Evolutionary conservation across 345 rosid species (phyloP).

Genomic region (Capsella bursapastoris): DNA sequence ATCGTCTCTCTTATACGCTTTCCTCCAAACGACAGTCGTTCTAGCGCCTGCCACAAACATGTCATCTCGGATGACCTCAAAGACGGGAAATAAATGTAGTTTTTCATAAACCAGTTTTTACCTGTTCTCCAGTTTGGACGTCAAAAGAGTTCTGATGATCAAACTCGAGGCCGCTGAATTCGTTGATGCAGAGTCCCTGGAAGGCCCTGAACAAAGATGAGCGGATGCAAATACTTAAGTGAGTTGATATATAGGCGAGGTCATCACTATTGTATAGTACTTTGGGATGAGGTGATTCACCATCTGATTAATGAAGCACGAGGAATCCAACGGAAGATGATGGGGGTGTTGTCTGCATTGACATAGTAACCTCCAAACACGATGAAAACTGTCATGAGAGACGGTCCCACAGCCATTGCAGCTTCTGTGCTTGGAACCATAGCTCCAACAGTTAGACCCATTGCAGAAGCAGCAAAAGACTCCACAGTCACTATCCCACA

Average conservation of each 20-base stretch:
- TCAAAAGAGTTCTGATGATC: slow-evolving; percentile 81
- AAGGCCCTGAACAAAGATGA: slow-evolving; percentile 74
- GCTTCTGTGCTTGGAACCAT: slow-evolving; percentile 98
- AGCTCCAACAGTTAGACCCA: slow-evolving; percentile 99
- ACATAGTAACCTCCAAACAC: slow-evolving; percentile 95
- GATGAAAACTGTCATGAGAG: slow-evolving; percentile 95
- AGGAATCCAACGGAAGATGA: slow-evolving; percentile 94
- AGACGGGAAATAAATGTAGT: background rate
- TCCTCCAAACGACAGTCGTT: slow-evolving; percentile 78
- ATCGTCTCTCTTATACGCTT: slow-evolving; percentile 68
- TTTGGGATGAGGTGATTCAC: slow-evolving; percentile 47
- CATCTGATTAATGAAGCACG: slow-evolving; percentile 87
- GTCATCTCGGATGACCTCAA: background rate
- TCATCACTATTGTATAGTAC: background rate
- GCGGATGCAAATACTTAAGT: slow-evolving; percentile 2
- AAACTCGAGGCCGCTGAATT: slow-evolving; percentile 82
- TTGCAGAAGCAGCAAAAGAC: slow-evolving; percentile 98
- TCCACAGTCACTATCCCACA: slow-evolving; percentile 92
- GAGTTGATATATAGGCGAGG: background rate
- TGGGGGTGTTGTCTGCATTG: slow-evolving; percentile 88
- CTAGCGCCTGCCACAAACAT: slow-evolving; percentile 62
- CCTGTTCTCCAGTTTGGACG: slow-evolving; percentile 96
- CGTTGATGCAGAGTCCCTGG: slow-evolving; percentile 96
- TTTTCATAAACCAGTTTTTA: slow-evolving; percentile 34
- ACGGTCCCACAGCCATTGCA: slow-evolving; percentile 98